Evolutionary conservation across 169 alveolate genomes (phyloP), one percentile per base, ranked within the genome.

Genomic region (Cryptosporidium bovis): DNA sequence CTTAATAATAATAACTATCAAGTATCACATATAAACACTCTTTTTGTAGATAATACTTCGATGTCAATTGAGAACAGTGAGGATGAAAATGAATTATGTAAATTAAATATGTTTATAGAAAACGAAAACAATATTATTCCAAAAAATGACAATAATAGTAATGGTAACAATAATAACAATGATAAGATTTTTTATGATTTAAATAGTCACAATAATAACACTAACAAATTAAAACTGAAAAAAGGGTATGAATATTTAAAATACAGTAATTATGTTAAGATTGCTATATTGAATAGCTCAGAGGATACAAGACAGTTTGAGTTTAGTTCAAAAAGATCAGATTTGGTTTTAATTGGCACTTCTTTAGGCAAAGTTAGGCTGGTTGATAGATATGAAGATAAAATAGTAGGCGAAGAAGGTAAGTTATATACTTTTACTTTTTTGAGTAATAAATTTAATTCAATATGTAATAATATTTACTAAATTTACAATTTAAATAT

Each of bases 221-320:
- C 27, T 24, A 10, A 16, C 15, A 33, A 51, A 15, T 64, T 6
- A 31, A 18, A 58, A 7, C 31, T 58, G 24, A 33, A 29, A 29
- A 31, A 51, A 64, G 36, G 50, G 36, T 8, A 3, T 8, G 20
- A 6, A 24, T 24, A 24, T 24, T 24, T 24, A 24, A 24, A 8
- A 67, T 34, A 27, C 51, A 53, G 51, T 29, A 69, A 55, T 18
- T 53, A 53, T 13, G 34, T 51, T 53, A 51, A 69, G 33, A n/a
- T 69, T 33, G 13, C 83, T 7, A 27, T 56, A 34, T 16, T 69
- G 15, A n/a, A 69, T n/a, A 69, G 83, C 16, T 60, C 91, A 12
- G 64, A 65, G 20, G 82, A 83, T 51, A 71, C 91, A 31, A 65
- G 93, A 31, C 93, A 90, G 66, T 90, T 90, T 77, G 93, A 90